Evolutionary conservation across 2,329 filamentous ascomycete species (phyloP), one percentile per base, ranked within the genome.

Genomic region (Leptographium flavum): DNA sequence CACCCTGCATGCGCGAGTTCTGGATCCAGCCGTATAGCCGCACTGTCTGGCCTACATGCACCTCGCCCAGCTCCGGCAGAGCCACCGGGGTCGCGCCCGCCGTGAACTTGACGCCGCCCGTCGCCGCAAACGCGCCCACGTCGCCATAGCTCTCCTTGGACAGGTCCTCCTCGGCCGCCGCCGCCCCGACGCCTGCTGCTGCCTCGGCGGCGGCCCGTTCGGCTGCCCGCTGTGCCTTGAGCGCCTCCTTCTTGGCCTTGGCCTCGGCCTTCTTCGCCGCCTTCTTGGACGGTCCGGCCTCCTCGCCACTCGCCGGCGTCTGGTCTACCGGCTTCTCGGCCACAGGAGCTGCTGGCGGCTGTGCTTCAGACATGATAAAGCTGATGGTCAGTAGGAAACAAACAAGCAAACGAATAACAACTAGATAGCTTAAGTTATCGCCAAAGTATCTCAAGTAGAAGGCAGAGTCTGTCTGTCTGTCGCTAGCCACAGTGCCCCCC

Each of bases 191-290:
- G 50, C 83, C 76, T 49, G 83, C 82, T 58, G 84, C 82, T 49
- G 83, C 82, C 58, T 84, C 82, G 39, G 76, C 77, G 50, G 83
- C 82, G 57, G 85, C 83, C 57, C 83, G 80, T 54, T 86, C 83
- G n/a, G 80, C 82, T 45, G 76, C 71, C 63, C 79, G 66, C 60
- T 75, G 60, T 56, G 83, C 83, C 64, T 93, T 93, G 59, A 79
- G 73, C 13, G 83, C 84, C 65, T 93, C 88, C 61, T 90, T 88
- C 67, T 87, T 87, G 25, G 88, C 85, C 67, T 93, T 93, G 50
- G 74, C 74, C 55, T 83, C 82, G 39, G 83, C 80, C 69, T 93
- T 94, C 69, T 93, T 93, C 52, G 82, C 67, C 15, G 79, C 86
- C 64, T 81, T 88, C 68, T 93, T 88, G 49, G 81, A 86, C 39